Percentiles rank a stretch among this genome's conserved stretches.
These are phyloP conservation scores for Dorcoceras hygrometricum DNA, from an alignment of 257 asterid genomes.

Conservation along the genomic window DNA sequence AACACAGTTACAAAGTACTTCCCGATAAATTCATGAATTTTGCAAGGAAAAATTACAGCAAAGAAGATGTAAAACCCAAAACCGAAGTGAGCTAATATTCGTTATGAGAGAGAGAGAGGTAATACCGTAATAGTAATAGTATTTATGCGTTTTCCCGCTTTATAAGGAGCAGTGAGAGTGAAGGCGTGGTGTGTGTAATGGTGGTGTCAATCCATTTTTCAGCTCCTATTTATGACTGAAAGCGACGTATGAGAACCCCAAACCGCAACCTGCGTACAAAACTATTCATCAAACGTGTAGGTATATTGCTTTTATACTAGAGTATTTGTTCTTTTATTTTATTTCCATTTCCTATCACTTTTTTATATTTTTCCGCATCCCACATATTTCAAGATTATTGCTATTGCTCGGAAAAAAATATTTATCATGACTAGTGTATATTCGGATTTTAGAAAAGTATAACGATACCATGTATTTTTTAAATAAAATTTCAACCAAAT, in stretches of 20 bases:
- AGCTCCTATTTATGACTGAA: conserved; percentile 41
- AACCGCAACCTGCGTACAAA: conserved; percentile 10
- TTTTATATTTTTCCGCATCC: too few relatives aligned
- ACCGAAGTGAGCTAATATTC: not conserved
- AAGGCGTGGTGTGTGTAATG: conserved; percentile 1
- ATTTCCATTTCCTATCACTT: too few relatives aligned
- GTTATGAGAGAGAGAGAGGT: not conserved
- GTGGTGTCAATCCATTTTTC: conserved; percentile 33
- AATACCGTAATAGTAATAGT: too few relatives aligned
- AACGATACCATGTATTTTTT: too few relatives aligned
- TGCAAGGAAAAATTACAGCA: not conserved
- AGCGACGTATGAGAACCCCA: conserved; percentile 39
- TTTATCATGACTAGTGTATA: too few relatives aligned
- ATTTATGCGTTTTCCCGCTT: conserved; percentile 46
- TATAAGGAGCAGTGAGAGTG: conserved; percentile 27
- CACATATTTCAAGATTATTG: too few relatives aligned
- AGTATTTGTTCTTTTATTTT: too few relatives aligned
- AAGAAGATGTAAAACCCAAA: not conserved
- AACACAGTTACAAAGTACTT: not conserved
- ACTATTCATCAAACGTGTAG: not conserved
- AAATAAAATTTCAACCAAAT: too few relatives aligned
- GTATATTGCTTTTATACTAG: too few relatives aligned
- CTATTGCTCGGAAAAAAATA: too few relatives aligned
- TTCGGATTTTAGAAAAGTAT: too few relatives aligned
- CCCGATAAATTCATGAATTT: not conserved